Evolutionary conservation across 108 stramenopile genomes (phyloP).

Genomic region (Cyclotella kingstonii): DNA sequence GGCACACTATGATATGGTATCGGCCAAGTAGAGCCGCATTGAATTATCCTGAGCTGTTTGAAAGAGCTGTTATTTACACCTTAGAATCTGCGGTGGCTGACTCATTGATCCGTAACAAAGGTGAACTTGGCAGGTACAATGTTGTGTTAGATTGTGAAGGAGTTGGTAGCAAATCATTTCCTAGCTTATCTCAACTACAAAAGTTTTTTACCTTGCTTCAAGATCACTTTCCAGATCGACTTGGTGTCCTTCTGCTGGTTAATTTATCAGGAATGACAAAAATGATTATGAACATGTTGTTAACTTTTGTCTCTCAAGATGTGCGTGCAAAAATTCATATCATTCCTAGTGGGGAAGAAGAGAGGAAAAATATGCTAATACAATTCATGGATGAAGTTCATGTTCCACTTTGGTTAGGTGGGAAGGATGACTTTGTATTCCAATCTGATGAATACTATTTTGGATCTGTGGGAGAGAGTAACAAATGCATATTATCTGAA

Average conservation of each 20-base stretch:
- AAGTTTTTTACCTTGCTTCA: conserved; percentile 57
- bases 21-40: conserved; percentile 42
- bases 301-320: conserved; percentile 64
- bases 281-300: conserved; percentile 59
- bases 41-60: conserved; percentile 38
- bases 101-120: conserved; percentile 43
- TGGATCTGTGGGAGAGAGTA: conserved; percentile 3
- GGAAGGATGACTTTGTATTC: conserved; percentile 57
- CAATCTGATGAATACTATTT: conserved; percentile 52
- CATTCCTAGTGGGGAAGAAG: conserved; percentile 44
- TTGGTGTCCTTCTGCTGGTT: conserved; percentile 57
- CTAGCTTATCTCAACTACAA: conserved; percentile 50
- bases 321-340: conserved; percentile 70
- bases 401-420: conserved; percentile 66
- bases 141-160: conserved; percentile 57
- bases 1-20: conserved; percentile 65
- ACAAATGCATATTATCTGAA: conserved; percentile 43
- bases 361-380: conserved; percentile 44
- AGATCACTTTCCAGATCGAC: conserved; percentile 76
- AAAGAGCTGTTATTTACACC: conserved; percentile 49
- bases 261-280: conserved; percentile 57
- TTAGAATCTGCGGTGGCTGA: conserved; percentile 62
- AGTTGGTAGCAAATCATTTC: conserved; percentile 39
- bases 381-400: conserved; percentile 54
- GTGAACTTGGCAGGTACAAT: conserved; percentile 70